phyloP scores from a whole-genome alignment of 352 stramenopile species.

The Pythium rhizo-oryzae region DNA sequence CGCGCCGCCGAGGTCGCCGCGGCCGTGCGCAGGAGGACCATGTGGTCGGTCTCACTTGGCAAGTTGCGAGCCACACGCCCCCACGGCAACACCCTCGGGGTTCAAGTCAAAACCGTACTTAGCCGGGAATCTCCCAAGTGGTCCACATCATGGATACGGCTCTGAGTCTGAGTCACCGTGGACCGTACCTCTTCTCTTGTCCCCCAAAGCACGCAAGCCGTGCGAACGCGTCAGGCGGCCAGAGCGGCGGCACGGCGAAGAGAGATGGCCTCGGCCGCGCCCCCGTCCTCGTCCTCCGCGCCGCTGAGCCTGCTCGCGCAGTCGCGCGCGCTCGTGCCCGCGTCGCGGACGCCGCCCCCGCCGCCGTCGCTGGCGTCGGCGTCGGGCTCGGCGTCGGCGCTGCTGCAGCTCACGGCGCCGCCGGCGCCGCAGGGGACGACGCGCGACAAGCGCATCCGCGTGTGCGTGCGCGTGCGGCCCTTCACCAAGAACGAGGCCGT shows the following conservation, averaged over 20 bases:
- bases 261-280: background rate
- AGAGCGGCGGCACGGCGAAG: no score
- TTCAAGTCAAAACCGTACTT: background rate
- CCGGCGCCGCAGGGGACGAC: constrained; percentile 11
- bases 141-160: background rate
- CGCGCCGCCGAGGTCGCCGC: constrained; percentile 3
- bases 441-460: constrained; percentile 77
- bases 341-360: background rate
- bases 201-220: no score
- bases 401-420: background rate
- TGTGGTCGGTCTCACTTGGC: background rate
- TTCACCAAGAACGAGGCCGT: constrained; percentile 78
- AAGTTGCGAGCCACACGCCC: background rate
- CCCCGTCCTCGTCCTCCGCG: constrained; percentile 7
- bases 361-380: no score
- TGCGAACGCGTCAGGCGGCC: no score
- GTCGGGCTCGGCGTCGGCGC: background rate
- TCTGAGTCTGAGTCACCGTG: background rate
- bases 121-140: background rate
- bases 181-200: constrained; percentile 1
- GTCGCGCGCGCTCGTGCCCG: constrained; percentile 15
- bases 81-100: no score
- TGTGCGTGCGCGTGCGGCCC: constrained; percentile 72
- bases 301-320: constrained; percentile 15
- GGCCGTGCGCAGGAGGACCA: constrained; percentile 4